Base-by-base conservation (phyloP, 2,329 filamentous ascomycete species). In the Alternaria sp. region DNA sequence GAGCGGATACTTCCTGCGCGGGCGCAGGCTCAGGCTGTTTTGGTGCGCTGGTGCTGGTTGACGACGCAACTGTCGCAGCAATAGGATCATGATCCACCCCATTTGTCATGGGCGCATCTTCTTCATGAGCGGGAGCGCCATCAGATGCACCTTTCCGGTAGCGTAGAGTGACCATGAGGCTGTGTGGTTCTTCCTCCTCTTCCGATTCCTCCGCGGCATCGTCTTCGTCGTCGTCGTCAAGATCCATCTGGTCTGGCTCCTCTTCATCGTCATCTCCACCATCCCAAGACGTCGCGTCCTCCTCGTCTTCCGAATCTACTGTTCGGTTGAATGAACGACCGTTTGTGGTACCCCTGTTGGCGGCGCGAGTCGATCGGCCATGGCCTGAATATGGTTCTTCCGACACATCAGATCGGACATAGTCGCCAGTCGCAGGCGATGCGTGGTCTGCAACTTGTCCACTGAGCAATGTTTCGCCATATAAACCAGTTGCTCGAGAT, bases 241-340 rank as follows among this genome's bases (percentile, higher is more conserved):
- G 81, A 0, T 87, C 86, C 18, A 89, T 83, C 53, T 91, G 89
- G 6, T 89, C 89, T 26, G 89, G 88, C 56, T 92, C 86, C 51
- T 92, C 86, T 38, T 90, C 88, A 58, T 91, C 90, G 59, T 93
- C 91, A 56, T 91, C 91, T 11, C 89, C 91, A 51, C 90, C 89
- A 44, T 93, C 89, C 74, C 88, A 92, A 65, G 84, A 85, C 28
- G 80, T 80, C 6, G 80, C 84, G 54, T 89, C 89, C 7, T 88
- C 89, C 8, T 92, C 90, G 14, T 92, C 88, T 75, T 83, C 88
- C 70, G 87, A 85, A 70, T 89, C 83, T 70, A 87, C 82, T 53
- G 70, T 66, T 60, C 77, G 69, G 47, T 66, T 63, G 54, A 70
- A 60, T 53, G 68, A 49, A 62, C 62, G 73, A 43, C 64, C 69